These are phyloP conservation scores for Grosmannia clavigera DNA, from an alignment of 2,329 filamentous ascomycete species.

Conservation along the genomic window DNA sequence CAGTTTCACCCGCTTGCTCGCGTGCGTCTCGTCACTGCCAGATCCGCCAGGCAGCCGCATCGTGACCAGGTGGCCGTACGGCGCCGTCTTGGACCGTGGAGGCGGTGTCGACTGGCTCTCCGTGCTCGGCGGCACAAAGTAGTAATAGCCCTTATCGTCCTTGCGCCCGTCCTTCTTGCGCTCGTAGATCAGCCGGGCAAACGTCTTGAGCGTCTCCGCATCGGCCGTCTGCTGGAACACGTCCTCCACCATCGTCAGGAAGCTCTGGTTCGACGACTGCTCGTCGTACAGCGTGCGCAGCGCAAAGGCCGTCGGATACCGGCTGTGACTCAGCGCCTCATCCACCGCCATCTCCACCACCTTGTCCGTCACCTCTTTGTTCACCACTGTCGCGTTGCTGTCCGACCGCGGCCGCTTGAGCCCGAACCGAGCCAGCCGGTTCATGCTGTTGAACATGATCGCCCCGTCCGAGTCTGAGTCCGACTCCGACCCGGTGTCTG, in stretches of 20 bases:
- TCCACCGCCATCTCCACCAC: conserved; percentile 47
- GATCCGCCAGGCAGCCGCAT: conserved; percentile 22
- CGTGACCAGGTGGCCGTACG: conserved; percentile 34
- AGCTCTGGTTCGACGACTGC: conserved; percentile 34
- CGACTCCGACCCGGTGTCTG: not conserved
- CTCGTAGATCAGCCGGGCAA: conserved; percentile 34
- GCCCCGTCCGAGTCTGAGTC: not conserved
- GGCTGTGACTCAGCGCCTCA: conserved; percentile 41
- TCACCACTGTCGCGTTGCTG: conserved; percentile 15
- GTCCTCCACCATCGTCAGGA: conserved; percentile 45
- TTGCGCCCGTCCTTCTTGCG: conserved; percentile 47
- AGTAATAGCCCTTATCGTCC: conserved; percentile 37
- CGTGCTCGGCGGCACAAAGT: conserved; percentile 38
- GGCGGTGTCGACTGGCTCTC: conserved; percentile 28
- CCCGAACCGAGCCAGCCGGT: not conserved
- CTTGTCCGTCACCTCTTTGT: conserved; percentile 34
- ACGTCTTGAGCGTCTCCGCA: conserved; percentile 35
- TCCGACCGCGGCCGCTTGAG: conserved; percentile 8
- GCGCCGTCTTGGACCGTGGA: conserved; percentile 34
- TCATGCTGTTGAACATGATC: not conserved
- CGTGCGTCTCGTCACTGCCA: conserved; percentile 15
- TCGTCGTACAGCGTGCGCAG: conserved; percentile 49
- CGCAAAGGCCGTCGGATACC: conserved; percentile 51
- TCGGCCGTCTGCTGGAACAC: conserved; percentile 47
- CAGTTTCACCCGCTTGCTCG: conserved; percentile 25